Conservation (phyloP, 305 asterid genomes). For the Fraxinus angustifolia region DNA sequence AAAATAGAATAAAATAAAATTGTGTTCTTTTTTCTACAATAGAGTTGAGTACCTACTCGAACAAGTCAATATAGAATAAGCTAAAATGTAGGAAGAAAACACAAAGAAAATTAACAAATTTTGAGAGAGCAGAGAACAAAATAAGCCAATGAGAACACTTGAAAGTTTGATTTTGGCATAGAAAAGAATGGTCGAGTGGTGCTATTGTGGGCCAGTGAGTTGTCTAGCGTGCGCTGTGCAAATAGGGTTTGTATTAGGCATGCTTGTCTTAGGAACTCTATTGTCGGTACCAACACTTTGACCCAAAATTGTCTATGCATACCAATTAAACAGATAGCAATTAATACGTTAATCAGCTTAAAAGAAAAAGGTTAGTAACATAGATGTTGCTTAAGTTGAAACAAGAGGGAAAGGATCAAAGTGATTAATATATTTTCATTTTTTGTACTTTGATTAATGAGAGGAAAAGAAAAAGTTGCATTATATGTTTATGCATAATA, state of each 20-base stretch:
- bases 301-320: not conserved
- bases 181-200: not conserved
- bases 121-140: not conserved
- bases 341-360: not conserved
- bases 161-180: not conserved
- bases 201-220: constrained; percentile 22
- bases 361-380: not conserved
- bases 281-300: not conserved
- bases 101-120: not conserved
- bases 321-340: not conserved
- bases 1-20: not conserved
- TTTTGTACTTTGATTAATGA: not conserved
- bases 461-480: not conserved
- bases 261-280: constrained; percentile 23
- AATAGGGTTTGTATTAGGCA: constrained; percentile 17
- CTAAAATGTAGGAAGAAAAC: not conserved
- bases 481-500: not conserved
- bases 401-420: not conserved
- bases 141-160: not conserved
- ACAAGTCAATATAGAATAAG: not conserved
- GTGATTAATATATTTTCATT: not conserved
- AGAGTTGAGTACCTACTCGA: not conserved
- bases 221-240: constrained; percentile 38
- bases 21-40: not conserved
- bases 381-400: not conserved